phyloP scores from a whole-genome alignment of 2,329 filamentous ascomycete genomes.

The Exophiala spinifera region DNA sequence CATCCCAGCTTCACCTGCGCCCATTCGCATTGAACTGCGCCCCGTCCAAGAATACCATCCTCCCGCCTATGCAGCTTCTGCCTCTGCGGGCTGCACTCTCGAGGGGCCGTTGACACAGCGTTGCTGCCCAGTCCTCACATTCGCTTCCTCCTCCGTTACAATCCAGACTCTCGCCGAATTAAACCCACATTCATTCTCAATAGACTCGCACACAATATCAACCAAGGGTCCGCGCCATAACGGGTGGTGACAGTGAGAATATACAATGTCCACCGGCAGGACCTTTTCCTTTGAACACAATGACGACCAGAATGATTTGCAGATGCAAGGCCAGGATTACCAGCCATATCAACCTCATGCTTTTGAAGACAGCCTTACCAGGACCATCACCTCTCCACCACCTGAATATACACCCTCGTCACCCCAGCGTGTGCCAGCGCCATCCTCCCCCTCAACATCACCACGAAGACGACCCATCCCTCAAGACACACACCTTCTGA shows the following conservation, averaged over 20 bases:
- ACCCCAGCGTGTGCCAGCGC: constrained; percentile 11
- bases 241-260: constrained; percentile 10
- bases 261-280: constrained; percentile 22
- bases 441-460: constrained; percentile 19
- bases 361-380: constrained; percentile 24
- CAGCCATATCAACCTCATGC: constrained; percentile 12
- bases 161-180: background rate
- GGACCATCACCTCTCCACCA: constrained; percentile 29
- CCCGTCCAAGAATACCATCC: no score
- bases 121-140: no score
- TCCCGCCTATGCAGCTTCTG: no score
- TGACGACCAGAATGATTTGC: constrained; percentile 20
- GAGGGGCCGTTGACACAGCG: no score
- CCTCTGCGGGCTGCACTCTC: no score
- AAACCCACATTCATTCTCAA: no score
- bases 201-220: background rate
- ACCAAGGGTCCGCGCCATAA: background rate
- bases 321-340: constrained; percentile 10
- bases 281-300: constrained; percentile 31
- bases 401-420: constrained; percentile 26
- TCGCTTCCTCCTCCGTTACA: background rate
- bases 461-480: constrained; percentile 14
- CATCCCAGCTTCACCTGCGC: no score
- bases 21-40: no score
- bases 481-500: constrained; percentile 18